A percentile compares a stretch with the other conserved stretches of the same genome.
These are phyloP conservation scores for Acorus gramineus DNA, from an alignment of 106 monocot genomes.

Conservation along the genomic window DNA sequence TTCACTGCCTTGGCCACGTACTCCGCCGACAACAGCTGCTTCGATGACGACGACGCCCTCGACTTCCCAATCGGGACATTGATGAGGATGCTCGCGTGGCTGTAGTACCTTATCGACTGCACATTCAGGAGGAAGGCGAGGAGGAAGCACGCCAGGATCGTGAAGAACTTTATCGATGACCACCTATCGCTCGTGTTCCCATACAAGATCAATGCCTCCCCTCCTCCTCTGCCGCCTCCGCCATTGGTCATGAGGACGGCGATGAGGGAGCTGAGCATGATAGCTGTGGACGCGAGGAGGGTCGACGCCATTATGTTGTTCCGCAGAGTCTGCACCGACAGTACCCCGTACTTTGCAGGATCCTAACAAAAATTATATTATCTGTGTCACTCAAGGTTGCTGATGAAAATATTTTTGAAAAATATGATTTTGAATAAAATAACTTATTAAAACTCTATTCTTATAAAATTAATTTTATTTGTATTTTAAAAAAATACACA, in stretches of 20 bases:
- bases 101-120: conserved; percentile 78
- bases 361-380: conserved; percentile 18
- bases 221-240: conserved; percentile 1
- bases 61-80: conserved; percentile 25
- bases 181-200: conserved; percentile 14
- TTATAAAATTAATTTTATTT: too few relatives aligned
- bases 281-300: conserved; percentile 50
- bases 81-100: conserved; percentile 67
- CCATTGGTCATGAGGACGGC: conserved; percentile 42
- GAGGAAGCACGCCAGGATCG: conserved; percentile 58
- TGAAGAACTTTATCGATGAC: conserved; percentile 48
- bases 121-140: conserved; percentile 64
- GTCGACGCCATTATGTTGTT: conserved; percentile 93
- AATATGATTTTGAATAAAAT: too few relatives aligned
- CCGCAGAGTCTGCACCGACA: conserved; percentile 66
- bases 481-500: too few relatives aligned
- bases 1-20: conserved; percentile 40
- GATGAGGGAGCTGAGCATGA: conserved; percentile 61
- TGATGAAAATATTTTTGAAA: too few relatives aligned
- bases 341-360: conserved; percentile 37
- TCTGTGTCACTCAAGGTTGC: too few relatives aligned
- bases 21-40: conserved; percentile 6
- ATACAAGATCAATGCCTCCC: conserved; percentile 7
- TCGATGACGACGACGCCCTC: background rate
- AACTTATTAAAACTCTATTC: too few relatives aligned